Conservation (phyloP, 2,329 filamentous ascomycete species). For the Penicillium crustosum region DNA sequence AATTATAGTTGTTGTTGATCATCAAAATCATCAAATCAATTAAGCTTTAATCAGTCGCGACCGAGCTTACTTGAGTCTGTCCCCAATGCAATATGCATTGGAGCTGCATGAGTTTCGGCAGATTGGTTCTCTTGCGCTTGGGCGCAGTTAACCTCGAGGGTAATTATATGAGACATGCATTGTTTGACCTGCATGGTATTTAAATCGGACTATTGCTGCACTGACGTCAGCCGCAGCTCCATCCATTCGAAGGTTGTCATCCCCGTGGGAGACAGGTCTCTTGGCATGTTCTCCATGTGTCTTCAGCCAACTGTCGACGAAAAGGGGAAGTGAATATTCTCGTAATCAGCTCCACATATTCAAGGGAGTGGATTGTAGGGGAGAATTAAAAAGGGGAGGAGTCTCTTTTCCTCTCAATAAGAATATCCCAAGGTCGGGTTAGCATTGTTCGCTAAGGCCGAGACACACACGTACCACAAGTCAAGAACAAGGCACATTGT, state of each 20-base stretch:
- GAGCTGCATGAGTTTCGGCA: background rate
- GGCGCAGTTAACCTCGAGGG: background rate
- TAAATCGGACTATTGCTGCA: slow-evolving; percentile 1
- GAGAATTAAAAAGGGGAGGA: no score
- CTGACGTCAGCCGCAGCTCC: slow-evolving; percentile 6
- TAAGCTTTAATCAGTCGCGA: background rate
- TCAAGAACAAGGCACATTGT: background rate
- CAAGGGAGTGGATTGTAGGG: background rate
- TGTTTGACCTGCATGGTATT: background rate
- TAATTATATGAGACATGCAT: background rate
- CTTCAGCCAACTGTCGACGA: background rate
- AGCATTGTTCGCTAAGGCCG: background rate
- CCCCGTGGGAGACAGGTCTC: background rate
- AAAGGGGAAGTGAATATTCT: background rate
- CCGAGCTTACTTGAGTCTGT: background rate
- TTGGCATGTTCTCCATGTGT: background rate
- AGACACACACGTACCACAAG: background rate
- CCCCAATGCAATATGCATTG: background rate
- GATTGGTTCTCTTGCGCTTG: background rate
- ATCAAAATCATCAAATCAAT: background rate
- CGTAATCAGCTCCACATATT: background rate
- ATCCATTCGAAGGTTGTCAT: slow-evolving; percentile 1
- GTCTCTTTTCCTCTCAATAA: background rate
- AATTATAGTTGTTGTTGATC: background rate
- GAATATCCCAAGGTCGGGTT: background rate